Conservation (phyloP, 345 rosid species). For the Lumnitzera littorea region DNA sequence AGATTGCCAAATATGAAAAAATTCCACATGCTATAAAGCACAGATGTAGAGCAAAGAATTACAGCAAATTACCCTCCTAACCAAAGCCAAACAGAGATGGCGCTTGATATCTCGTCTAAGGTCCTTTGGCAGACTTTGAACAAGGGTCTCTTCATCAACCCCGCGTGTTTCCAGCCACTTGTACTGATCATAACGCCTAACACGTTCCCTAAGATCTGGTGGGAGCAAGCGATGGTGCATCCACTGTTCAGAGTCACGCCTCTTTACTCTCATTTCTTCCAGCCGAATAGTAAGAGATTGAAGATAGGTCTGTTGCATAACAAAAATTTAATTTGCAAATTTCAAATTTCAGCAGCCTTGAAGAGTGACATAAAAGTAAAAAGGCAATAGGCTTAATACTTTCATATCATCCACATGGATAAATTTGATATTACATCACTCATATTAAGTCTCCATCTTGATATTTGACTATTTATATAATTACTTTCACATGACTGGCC, state of each 20-base stretch:
- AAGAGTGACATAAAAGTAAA: conserved; percentile 2
- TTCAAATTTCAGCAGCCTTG: not conserved
- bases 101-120: conserved; percentile 93
- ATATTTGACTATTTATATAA: too few relatives aligned
- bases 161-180: conserved; percentile 97
- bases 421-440: too few relatives aligned
- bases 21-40: too few relatives aligned
- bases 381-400: not conserved
- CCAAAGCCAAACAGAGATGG: conserved; percentile 89
- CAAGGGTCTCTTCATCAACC: conserved; percentile 83
- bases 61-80: conserved; percentile 63
- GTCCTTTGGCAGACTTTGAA: conserved; percentile 90
- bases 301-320: conserved; percentile 75
- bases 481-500: too few relatives aligned
- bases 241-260: conserved; percentile 99
- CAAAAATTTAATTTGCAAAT: conserved; percentile 7
- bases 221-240: conserved; percentile 99
- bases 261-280: conserved; percentile 95
- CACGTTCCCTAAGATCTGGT: conserved; percentile 71
- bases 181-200: conserved; percentile 89
- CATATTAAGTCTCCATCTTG: too few relatives aligned
- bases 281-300: conserved; percentile 91
- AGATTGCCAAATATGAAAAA: too few relatives aligned
- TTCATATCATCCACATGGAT: too few relatives aligned
- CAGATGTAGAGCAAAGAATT: not conserved